Percentiles rank a stretch among this genome's conserved stretches.
Evolutionary conservation across 106 monocot species (phyloP).

Genomic region (Phalaenopsis aphrodite): DNA sequence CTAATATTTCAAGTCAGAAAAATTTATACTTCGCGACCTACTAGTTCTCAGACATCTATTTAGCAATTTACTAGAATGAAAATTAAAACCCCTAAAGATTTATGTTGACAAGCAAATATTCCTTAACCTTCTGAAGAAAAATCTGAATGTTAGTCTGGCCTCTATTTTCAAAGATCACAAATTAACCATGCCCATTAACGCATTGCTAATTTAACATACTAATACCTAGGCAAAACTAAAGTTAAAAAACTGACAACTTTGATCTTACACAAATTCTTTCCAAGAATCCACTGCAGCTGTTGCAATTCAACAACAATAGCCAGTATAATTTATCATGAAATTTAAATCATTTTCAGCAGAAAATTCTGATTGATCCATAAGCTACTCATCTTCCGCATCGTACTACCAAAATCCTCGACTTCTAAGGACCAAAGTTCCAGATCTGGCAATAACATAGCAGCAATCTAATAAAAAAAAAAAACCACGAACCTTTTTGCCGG

Average conservation of each 20-base stretch:
- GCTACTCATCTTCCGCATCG: too few species aligned
- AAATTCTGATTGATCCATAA: too few species aligned
- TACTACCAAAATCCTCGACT: not conserved
- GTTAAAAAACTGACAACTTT: not conserved
- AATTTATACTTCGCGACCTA: too few species aligned
- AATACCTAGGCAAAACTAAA: not conserved
- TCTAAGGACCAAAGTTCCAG: not conserved
- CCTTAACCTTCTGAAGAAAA: not conserved
- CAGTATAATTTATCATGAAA: not conserved
- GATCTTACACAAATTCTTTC: not conserved
- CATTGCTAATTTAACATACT: not conserved
- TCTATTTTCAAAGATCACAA: not conserved
- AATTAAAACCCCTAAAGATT: not conserved
- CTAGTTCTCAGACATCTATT: too few species aligned
- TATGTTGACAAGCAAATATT: not conserved
- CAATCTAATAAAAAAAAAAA: not conserved
- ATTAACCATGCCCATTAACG: not conserved
- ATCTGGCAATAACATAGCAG: not conserved
- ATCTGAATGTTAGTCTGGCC: not conserved
- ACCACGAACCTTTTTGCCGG: conserved; percentile 57
- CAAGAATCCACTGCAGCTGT: not conserved
- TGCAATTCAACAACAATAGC: not conserved
- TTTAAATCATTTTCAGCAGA: not conserved
- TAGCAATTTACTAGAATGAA: too few species aligned
- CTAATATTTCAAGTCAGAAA: too few species aligned